phyloP scores from a whole-genome alignment of 2,329 filamentous ascomycete species.

The Aspergillus oerlinghausenensis region DNA sequence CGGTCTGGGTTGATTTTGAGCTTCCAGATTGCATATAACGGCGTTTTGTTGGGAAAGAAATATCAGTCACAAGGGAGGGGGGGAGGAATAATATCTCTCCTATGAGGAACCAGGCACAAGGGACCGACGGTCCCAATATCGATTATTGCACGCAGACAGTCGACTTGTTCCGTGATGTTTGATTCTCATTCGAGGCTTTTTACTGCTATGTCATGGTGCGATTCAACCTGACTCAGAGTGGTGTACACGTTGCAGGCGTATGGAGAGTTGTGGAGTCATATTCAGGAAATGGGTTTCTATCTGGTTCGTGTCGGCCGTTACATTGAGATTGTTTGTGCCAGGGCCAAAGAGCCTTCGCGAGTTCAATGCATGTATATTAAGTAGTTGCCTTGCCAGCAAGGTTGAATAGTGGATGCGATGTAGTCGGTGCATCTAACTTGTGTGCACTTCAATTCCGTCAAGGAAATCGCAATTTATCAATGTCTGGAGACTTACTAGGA shows the following conservation, averaged over 20 bases:
- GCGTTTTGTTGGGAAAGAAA: neutral
- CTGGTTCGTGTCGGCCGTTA: neutral
- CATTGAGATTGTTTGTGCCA: neutral
- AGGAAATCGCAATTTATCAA: neutral
- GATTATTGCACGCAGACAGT: neutral
- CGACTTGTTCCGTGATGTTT: neutral
- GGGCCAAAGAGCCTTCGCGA: neutral
- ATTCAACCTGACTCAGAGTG: slow-evolving; percentile 1
- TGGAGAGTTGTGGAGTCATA: slow-evolving; percentile 11
- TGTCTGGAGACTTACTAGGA: neutral
- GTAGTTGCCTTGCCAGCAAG: neutral
- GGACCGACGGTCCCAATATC: neutral
- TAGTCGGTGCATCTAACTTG: neutral
- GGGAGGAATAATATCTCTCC: neutral
- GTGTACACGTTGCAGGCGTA: slow-evolving; percentile 8
- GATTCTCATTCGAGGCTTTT: slow-evolving; percentile 1
- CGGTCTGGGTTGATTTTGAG: slow-evolving; percentile 51
- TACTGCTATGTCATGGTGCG: slow-evolving; percentile 4
- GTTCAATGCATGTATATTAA: slow-evolving; percentile 1
- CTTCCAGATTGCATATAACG: neutral
- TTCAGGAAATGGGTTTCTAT: neutral
- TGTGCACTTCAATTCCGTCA: neutral
- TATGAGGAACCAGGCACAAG: neutral
- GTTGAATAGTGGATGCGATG: neutral
- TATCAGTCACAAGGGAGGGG: neutral